A percentile compares a stretch with the other conserved stretches of the same genome.
Conservation (phyloP, 2,329 filamentous ascomycete genomes). For the Ceratocystis albifundus region DNA sequence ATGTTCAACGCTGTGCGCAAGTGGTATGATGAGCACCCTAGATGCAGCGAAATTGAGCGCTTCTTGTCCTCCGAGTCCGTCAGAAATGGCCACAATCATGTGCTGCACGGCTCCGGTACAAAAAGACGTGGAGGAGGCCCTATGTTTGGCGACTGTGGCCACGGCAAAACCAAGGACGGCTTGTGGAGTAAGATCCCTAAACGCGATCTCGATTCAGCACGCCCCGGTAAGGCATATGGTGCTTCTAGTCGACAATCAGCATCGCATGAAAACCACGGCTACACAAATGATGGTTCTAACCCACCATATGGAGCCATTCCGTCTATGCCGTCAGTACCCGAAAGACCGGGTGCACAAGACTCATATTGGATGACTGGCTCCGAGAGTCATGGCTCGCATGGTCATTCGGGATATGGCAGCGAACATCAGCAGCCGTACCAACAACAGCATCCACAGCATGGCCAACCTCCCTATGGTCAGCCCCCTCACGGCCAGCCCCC, state of each 20-base stretch:
- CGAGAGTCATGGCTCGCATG: background rate
- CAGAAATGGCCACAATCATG: conserved; percentile 69
- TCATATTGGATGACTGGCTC: conserved; percentile 20
- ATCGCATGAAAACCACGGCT: conserved; percentile 14
- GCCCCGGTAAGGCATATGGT: conserved; percentile 15
- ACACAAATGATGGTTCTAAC: conserved; percentile 13
- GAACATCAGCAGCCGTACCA: conserved; percentile 6
- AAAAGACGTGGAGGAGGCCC: conserved; percentile 31
- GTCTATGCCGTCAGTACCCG: background rate
- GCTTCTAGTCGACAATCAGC: background rate
- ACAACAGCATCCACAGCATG: background rate
- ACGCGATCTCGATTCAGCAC: conserved; percentile 36
- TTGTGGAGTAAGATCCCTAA: conserved; percentile 52
- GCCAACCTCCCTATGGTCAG: background rate
- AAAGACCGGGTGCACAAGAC: conserved; percentile 6
- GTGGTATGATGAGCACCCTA: conserved; percentile 63
- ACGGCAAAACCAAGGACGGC: conserved; percentile 47
- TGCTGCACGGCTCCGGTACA: conserved; percentile 33
- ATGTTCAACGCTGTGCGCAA: conserved; percentile 81
- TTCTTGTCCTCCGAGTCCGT: conserved; percentile 78
- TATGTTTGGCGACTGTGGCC: conserved; percentile 39
- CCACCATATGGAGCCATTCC: conserved; percentile 7
- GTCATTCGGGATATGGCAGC: background rate
- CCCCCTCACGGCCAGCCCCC: conserved; percentile 6
- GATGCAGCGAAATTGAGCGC: conserved; percentile 56